Evolutionary conservation across 257 asterid species (phyloP).

Genomic region (Henckelia pumila): DNA sequence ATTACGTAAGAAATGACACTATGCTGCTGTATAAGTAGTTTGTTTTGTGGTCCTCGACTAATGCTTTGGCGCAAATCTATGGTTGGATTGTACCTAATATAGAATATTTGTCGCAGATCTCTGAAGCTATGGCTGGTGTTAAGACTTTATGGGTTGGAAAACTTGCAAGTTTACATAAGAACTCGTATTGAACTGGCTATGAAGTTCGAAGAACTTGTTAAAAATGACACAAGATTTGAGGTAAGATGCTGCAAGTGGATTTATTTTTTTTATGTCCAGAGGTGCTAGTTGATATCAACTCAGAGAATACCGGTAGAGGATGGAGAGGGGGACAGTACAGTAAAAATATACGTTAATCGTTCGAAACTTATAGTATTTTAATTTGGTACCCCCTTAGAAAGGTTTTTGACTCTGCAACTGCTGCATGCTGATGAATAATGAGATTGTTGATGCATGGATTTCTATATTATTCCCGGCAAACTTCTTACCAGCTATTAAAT

Average conservation of each 20-base stretch:
- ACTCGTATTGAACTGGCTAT: constrained; percentile 71
- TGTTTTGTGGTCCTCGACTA: not conserved
- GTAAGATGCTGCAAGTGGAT: constrained; percentile 33
- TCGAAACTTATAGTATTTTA: not conserved
- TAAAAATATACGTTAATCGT: too few relatives aligned
- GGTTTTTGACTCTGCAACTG: not conserved
- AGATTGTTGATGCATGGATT: not conserved
- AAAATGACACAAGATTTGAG: constrained; percentile 85
- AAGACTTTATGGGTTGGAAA: constrained; percentile 87
- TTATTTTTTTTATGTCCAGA: not conserved
- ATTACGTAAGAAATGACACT: not conserved
- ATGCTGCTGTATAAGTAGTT: not conserved
- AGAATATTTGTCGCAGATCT: constrained; percentile 50
- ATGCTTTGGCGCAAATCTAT: constrained; percentile 1
- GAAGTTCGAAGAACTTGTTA: constrained; percentile 67
- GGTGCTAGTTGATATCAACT: constrained; percentile 1
- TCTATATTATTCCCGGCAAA: not conserved
- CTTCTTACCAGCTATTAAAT: not conserved
- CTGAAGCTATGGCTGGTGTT: constrained; percentile 95
- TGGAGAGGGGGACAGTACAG: not conserved
- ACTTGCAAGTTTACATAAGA: constrained; percentile 81
- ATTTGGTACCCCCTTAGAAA: not conserved
- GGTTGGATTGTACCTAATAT: constrained; percentile 8
- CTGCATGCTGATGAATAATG: not conserved
- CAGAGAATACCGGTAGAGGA: not conserved